Percentiles rank a stretch among this genome's conserved stretches.
Conservation (phyloP, 225 moss, liverwort and hornwort genomes). For the Sphagnum contortum region DNA sequence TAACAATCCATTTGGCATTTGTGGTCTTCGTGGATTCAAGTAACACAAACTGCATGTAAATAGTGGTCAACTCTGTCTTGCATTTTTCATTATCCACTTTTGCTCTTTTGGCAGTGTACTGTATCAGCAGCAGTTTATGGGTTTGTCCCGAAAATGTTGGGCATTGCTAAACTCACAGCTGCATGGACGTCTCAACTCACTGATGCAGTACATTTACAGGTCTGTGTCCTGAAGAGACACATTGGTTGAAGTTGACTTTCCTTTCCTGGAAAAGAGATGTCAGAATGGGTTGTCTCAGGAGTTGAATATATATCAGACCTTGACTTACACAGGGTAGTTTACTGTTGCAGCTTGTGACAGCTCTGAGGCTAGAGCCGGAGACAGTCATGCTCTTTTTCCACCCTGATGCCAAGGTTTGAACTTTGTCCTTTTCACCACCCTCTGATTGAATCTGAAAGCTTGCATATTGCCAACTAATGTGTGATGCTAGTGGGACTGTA, state of each 20-base stretch:
- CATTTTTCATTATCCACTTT: neutral
- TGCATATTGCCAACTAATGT: too few relatives aligned
- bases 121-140: conserved; percentile 52
- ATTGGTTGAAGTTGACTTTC: neutral
- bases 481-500: too few relatives aligned
- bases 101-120: conserved; percentile 45
- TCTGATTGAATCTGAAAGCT: neutral
- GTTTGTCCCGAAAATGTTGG: conserved; percentile 29
- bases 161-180: conserved; percentile 27
- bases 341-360: conserved; percentile 72
- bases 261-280: neutral
- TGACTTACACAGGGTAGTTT: conserved; percentile 3
- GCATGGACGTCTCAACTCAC: conserved; percentile 36
- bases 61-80: too few relatives aligned
- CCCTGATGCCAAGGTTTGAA: conserved; percentile 66
- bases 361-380: conserved; percentile 75
- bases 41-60: too few relatives aligned
- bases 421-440: neutral
- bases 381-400: conserved; percentile 62
- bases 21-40: too few relatives aligned
- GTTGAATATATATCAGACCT: too few relatives aligned
- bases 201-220: conserved; percentile 77
- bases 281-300: neutral
- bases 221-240: conserved; percentile 7
- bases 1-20: too few relatives aligned